Base-by-base conservation (phyloP, 2,329 filamentous ascomycete genomes). In the Beauveria medogensis region DNA sequence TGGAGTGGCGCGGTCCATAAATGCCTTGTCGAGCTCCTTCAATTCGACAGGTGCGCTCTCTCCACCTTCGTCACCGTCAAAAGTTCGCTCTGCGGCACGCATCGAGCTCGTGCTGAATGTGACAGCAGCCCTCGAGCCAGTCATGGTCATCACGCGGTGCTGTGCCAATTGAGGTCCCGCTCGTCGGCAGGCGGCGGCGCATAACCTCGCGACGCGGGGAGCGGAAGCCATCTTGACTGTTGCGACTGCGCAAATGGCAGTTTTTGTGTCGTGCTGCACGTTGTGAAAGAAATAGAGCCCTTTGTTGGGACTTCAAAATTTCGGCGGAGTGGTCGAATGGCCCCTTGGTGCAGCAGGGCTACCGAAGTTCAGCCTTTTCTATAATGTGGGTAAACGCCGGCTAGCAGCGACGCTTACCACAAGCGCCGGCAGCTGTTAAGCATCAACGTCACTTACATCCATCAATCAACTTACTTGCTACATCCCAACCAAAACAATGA, bases 201-300 rank as follows among this genome's bases (percentile, higher is more conserved):
- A 75, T 62, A 76, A 68, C 68, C 74, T 71, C 59, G 69, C 68
- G 66, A 72, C 72, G 65, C 67, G 69, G 61, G 72, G 72, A 65
- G 74, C 69, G 67, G 75, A 72, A 63, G 74, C 72, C 74, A 77
- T 77, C 66, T 65, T 65, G 65, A 69, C 50, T 46, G 41, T 59
- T 16, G 26, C 48, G 26, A 53, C 57, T 55, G 44, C n/a, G 24
- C 22, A 10, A 34, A 44, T 37, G 58, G 43, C 41, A 43, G 61
- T 68, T 64, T 54, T 63, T 60, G 30, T 58, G 63, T 66, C 66
- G 63, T 65, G 67, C 50, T 48, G 55, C 50, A 62, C 63, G 65
- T 63, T 63, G 62, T 53, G 61, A 30, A 50, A 59, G 53, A 55
- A 61, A 65, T 58, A 62, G 60, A 62, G 60, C 62, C 60, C 41